Evolutionary conservation across 2,329 filamentous ascomycete species (phyloP), one percentile per base, ranked within the genome.

Genomic region (Xenosphaeropsis pyriputrescens): DNA sequence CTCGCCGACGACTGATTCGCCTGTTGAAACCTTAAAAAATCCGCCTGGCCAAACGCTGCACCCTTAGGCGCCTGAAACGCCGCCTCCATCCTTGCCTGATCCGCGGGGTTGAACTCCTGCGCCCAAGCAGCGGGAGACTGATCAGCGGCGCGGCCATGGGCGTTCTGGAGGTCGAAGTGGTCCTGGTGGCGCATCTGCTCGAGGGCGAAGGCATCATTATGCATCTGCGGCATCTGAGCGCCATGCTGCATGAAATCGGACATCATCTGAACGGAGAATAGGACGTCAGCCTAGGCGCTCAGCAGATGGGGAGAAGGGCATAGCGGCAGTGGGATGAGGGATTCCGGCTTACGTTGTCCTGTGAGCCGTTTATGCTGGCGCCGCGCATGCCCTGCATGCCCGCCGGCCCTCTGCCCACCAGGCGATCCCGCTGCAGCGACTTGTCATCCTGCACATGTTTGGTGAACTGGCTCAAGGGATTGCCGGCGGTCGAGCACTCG

Each of bases 371-470:
- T 47, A 52, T 48, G 12, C 70, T 70, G 48, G 72, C 70, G 56
- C 74, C 88, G 45, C 85, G 73, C 66, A 93, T 88, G 51, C 82
- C 75, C 55, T 83, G 80, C 51, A 83, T 70, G 52, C 80, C 65
- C 6, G 72, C 78, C 32, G 83, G 79, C 1, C 76, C 78, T 47
- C 79, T 68, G 44, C 84, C 85, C 42, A 84, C 78, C 43, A 96
- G 68, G 42, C 91, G 76, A 60, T 98, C 91, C 52, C 88, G 73
- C 63, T 96, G 91, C 41, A 96, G 67, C 41, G 84, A 91, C 63
- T 88, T 93, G 65, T 98, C 91, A 70, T 93, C 85, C 56, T 93
- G 84, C 40, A 91, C 85, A 60, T 95, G 88, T 62, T 98, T 98
- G 46, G 88, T 85, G 59, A 98, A 93, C 67, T 96, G 91, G 57